Evolutionary conservation across 371 early-diverging fungal genomes (phyloP).

Genomic region (Fennellomyces sp.): DNA sequence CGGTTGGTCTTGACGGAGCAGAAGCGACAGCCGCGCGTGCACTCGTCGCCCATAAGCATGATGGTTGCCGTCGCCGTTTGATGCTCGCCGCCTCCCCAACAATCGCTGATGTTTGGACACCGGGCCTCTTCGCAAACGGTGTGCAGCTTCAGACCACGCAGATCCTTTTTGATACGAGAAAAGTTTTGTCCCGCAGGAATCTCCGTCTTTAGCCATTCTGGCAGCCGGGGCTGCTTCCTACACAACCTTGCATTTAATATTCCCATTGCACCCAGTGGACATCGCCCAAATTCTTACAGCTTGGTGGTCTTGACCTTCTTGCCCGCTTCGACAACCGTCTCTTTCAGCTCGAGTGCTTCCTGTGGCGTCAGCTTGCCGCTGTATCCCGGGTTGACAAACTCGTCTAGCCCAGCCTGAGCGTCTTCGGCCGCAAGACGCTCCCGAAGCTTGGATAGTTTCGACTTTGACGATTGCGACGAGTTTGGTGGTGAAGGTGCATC

Average conservation of each 20-base stretch:
- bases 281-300: constrained; percentile 31
- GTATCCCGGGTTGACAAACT: constrained; percentile 63
- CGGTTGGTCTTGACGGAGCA: constrained; percentile 97
- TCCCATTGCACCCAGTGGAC: too few relatives aligned
- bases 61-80: constrained; percentile 98
- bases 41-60: constrained; percentile 99
- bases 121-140: constrained; percentile 96
- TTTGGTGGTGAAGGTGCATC: constrained; percentile 27
- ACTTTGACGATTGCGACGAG: constrained; percentile 29
- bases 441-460: constrained; percentile 49
- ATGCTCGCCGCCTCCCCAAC: constrained; percentile 97
- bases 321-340: constrained; percentile 53
- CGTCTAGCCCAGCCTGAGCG: constrained; percentile 66
- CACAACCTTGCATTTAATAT: neutral
- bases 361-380: constrained; percentile 60
- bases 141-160: constrained; percentile 90
- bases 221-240: constrained; percentile 74
- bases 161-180: constrained; percentile 82
- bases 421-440: constrained; percentile 51
- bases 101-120: constrained; percentile 98
- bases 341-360: constrained; percentile 69
- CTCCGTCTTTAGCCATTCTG: constrained; percentile 94
- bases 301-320: constrained; percentile 47
- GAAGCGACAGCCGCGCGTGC: constrained; percentile 98
- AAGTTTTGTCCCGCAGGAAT: constrained; percentile 89